phyloP scores from a whole-genome alignment of 2,329 filamentous ascomycete genomes.

The Talaromyces sp. region DNA sequence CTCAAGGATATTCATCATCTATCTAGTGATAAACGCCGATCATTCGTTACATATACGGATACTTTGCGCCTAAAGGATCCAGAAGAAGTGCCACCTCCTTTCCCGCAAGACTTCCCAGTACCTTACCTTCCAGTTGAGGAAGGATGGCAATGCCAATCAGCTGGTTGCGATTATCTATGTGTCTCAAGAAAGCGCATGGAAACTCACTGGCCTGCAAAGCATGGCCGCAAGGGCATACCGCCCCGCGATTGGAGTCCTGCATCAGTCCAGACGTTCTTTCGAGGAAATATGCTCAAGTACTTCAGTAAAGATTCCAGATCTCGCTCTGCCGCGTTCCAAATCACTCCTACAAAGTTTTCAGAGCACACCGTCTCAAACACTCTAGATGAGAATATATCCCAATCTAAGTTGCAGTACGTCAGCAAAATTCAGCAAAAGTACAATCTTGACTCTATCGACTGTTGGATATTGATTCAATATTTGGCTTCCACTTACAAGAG shows the following conservation, averaged over 20 bases:
- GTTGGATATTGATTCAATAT: background rate
- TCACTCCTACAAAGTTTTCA: background rate
- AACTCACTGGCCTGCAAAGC: slow-evolving; percentile 30
- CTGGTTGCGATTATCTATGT: slow-evolving; percentile 31
- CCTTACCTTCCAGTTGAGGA: slow-evolving; percentile 28
- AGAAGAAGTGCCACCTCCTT: slow-evolving; percentile 24
- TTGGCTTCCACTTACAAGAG: background rate
- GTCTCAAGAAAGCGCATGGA: slow-evolving; percentile 36
- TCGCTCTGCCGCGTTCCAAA: background rate
- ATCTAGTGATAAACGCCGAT: slow-evolving; percentile 19
- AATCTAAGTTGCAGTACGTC: background rate
- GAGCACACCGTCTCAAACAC: background rate
- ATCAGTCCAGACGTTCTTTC: slow-evolving; percentile 32
- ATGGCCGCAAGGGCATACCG: slow-evolving; percentile 21
- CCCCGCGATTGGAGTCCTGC: slow-evolving; percentile 25
- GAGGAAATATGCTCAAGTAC: slow-evolving; percentile 30
- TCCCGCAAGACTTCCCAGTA: slow-evolving; percentile 30
- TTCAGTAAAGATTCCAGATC: slow-evolving; percentile 24
- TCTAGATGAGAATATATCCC: background rate
- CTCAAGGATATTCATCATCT: slow-evolving; percentile 34
- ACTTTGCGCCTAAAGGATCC: slow-evolving; percentile 12
- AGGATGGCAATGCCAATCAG: slow-evolving; percentile 26
- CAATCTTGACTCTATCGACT: background rate
- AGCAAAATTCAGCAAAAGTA: background rate
- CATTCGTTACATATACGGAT: slow-evolving; percentile 20